phyloP scores from a whole-genome alignment of 2,329 filamentous ascomycete genomes.

The Paraconiothyrium sp. region DNA sequence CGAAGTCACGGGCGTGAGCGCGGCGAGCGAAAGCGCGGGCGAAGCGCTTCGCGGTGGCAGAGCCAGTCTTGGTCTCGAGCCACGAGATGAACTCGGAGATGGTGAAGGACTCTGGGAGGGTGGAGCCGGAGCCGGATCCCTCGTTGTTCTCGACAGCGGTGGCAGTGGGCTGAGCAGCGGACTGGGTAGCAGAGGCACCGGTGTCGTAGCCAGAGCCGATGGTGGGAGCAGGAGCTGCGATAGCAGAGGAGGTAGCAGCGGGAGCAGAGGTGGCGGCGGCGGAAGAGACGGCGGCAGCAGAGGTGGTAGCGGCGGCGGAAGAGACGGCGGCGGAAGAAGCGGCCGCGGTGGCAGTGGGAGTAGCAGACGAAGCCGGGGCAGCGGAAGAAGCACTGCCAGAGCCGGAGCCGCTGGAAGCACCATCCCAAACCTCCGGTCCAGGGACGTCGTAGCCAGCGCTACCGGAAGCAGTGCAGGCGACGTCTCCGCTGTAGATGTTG shows the following conservation, averaged over 20 bases:
- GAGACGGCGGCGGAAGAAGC: conserved; percentile 16
- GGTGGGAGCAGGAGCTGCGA: conserved; percentile 7
- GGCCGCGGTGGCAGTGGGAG: conserved; percentile 12
- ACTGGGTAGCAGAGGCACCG: conserved; percentile 4
- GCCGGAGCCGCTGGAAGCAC: conserved; percentile 33
- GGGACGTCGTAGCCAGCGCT: conserved; percentile 52
- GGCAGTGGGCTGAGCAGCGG: conserved; percentile 25
- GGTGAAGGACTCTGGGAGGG: conserved; percentile 42
- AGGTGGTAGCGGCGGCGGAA: conserved; percentile 16
- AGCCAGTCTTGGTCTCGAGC: conserved; percentile 37
- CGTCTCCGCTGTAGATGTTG: conserved; percentile 51
- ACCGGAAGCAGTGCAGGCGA: conserved; percentile 11
- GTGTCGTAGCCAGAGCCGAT: conserved; percentile 12
- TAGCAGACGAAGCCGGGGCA: conserved; percentile 17
- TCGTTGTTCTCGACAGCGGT: conserved; percentile 15
- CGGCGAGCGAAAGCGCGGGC: conserved; percentile 33
- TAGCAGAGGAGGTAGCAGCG: conserved; percentile 9
- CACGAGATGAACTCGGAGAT: conserved; percentile 41
- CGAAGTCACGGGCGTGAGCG: conserved; percentile 51
- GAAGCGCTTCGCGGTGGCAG: conserved; percentile 19
- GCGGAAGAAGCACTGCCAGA: conserved; percentile 20
- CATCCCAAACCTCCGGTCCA: conserved; percentile 47
- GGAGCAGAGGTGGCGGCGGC: conserved; percentile 13
- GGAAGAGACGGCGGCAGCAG: conserved; percentile 14
- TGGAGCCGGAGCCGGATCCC: conserved; percentile 21